Percentiles rank a stretch among this genome's conserved stretches.
Evolutionary conservation across 2,329 filamentous ascomycete genomes (phyloP).

Genomic region (Colletotrichum zoysiae): DNA sequence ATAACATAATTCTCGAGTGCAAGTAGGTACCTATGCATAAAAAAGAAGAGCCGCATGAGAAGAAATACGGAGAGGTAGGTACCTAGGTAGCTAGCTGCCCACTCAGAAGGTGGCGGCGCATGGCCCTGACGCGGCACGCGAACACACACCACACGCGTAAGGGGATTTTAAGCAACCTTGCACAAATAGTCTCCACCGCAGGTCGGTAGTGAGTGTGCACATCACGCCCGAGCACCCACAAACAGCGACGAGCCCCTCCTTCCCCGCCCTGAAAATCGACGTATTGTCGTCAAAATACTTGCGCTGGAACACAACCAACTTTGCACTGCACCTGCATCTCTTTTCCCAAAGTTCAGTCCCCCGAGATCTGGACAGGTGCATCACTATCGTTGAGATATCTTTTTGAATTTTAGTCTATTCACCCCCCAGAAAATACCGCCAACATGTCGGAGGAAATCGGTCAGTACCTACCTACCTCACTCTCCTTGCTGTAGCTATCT

Average conservation of each 20-base stretch:
- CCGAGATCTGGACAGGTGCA: conserved; percentile 40
- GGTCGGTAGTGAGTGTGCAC: conserved; percentile 1
- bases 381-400: conserved; percentile 35
- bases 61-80: no score
- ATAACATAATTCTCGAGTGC: not conserved
- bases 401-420: conserved; percentile 27
- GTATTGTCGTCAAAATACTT: conserved; percentile 43
- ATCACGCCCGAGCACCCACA: conserved; percentile 40
- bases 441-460: conserved; percentile 62
- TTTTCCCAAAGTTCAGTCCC: conserved; percentile 30
- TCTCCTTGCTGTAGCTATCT: no score
- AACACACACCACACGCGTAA: conserved; percentile 4
- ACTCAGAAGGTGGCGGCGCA: not conserved
- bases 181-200: conserved; percentile 19
- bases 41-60: not conserved
- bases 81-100: not conserved
- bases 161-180: conserved; percentile 9
- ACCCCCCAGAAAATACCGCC: conserved; percentile 44
- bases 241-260: conserved; percentile 37
- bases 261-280: conserved; percentile 44
- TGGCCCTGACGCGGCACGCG: conserved; percentile 16
- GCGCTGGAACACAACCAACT: conserved; percentile 35
- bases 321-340: conserved; percentile 35
- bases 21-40: not conserved
- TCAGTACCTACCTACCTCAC: conserved; percentile 47